These are phyloP conservation scores for Xylaria sp. DNA, from an alignment of 2,329 filamentous ascomycete species.

Conservation along the genomic window DNA sequence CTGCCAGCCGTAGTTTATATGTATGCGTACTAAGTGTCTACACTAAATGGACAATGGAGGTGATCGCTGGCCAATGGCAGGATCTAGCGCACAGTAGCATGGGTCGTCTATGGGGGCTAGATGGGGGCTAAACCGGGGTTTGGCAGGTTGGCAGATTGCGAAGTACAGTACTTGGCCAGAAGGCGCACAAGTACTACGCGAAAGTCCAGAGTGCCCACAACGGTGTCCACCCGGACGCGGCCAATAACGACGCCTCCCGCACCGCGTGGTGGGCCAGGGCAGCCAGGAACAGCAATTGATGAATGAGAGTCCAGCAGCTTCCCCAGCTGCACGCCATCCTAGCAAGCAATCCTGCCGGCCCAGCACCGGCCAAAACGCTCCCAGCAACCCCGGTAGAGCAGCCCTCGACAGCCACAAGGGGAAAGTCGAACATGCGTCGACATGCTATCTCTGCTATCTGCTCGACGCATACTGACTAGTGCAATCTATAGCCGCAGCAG, in stretches of 20 bases:
- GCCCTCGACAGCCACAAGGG: slow-evolving; percentile 36
- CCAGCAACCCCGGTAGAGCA: slow-evolving; percentile 17
- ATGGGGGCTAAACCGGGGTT: background rate
- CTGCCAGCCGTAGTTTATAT: background rate
- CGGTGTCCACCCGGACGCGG: background rate
- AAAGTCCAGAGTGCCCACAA: slow-evolving; percentile 10
- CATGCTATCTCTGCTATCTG: slow-evolving; percentile 19
- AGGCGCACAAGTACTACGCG: slow-evolving; percentile 18
- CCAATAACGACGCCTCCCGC: slow-evolving; percentile 32
- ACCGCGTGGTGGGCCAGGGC: background rate
- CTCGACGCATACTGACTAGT: slow-evolving; percentile 25
- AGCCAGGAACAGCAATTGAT: slow-evolving; percentile 26
- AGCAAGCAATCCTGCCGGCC: slow-evolving; percentile 26
- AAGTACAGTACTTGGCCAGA: slow-evolving; percentile 22
- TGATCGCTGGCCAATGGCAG: slow-evolving; percentile 17
- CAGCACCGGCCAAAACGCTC: slow-evolving; percentile 21
- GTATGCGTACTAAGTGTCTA: too few relatives aligned
- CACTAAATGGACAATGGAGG: background rate
- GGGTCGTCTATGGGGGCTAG: background rate
- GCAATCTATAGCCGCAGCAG: background rate
- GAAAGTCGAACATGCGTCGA: slow-evolving; percentile 35
- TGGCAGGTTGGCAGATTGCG: slow-evolving; percentile 37
- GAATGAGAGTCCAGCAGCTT: slow-evolving; percentile 23
- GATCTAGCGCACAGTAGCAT: slow-evolving; percentile 22
- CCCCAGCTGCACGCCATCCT: slow-evolving; percentile 32